Conservation (phyloP, 2,329 filamentous ascomycete species). For the Lachnellula subtilissima region DNA sequence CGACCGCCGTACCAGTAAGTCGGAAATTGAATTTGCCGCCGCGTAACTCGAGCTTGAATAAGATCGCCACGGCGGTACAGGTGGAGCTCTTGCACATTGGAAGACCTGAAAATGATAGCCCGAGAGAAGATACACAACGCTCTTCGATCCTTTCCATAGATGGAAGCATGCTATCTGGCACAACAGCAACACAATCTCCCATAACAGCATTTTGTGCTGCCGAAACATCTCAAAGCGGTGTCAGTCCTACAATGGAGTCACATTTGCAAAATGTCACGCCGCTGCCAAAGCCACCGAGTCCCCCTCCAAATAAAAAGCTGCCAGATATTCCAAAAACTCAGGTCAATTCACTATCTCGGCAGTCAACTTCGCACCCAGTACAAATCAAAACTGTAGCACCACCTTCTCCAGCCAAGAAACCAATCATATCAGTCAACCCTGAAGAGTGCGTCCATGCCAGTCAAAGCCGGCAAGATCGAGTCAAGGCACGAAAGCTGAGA, state of each 20-base stretch:
- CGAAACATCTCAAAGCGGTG: slow-evolving; percentile 7
- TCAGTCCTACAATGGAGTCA: neutral
- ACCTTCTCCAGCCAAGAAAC: neutral
- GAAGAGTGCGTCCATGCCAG: neutral
- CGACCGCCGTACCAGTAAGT: neutral
- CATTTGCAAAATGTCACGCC: slow-evolving; percentile 2
- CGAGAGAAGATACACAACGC: neutral
- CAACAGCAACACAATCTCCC: neutral
- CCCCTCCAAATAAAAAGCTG: neutral
- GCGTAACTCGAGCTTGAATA: slow-evolving; percentile 16
- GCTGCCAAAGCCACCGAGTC: neutral
- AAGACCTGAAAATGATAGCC: slow-evolving; percentile 3
- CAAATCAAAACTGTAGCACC: neutral
- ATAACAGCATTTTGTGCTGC: slow-evolving; percentile 4
- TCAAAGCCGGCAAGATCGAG: slow-evolving; percentile 19
- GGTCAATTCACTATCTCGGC: neutral
- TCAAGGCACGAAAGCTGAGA: slow-evolving; percentile 20
- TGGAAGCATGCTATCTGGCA: neutral
- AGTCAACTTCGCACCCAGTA: neutral
- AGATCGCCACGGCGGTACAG: slow-evolving; percentile 5
- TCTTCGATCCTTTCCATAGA: neutral
- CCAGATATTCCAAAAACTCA: neutral
- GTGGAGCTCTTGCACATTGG: slow-evolving; percentile 6
- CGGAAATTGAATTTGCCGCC: slow-evolving; percentile 13
- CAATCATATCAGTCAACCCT: neutral